These are phyloP conservation scores for Colletotrichum tropicale DNA, from an alignment of 2,329 filamentous ascomycete genomes.

Conservation along the genomic window DNA sequence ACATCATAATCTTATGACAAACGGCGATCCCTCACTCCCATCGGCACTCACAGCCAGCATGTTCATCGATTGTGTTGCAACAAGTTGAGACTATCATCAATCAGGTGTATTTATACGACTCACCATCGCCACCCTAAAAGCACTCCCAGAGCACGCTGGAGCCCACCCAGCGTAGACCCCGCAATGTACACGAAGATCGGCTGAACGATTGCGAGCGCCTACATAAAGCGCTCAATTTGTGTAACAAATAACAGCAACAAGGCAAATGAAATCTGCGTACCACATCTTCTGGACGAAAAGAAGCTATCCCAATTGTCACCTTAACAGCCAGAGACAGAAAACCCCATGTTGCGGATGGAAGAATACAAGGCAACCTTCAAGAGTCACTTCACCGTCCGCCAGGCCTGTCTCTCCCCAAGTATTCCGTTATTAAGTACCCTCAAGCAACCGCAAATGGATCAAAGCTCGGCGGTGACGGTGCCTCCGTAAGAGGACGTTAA, in stretches of 20 bases:
- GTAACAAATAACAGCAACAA: not conserved
- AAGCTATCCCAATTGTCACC: not conserved
- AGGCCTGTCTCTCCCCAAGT: not conserved
- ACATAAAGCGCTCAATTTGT: accelerated
- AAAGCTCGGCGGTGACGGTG: accelerated
- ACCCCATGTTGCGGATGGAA: no score
- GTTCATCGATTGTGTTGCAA: not conserved
- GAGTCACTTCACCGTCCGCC: not conserved
- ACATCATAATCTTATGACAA: not conserved
- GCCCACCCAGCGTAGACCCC: not conserved
- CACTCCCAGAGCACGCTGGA: not conserved
- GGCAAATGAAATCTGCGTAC: not conserved
- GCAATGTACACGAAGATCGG: not conserved
- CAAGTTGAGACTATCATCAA: not conserved
- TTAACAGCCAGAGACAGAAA: not conserved
- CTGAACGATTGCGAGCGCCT: accelerated
- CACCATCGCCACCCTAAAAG: not conserved
- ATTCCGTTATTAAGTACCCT: not conserved
- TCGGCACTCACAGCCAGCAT: not conserved
- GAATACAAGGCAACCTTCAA: not conserved
- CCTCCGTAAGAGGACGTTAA: accelerated
- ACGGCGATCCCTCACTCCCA: not conserved
- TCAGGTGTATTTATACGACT: not conserved
- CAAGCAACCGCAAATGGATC: not conserved
- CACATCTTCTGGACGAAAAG: not conserved